These are phyloP conservation scores for Colletotrichum horii DNA, from an alignment of 2,329 filamentous ascomycete species.

Conservation along the genomic window DNA sequence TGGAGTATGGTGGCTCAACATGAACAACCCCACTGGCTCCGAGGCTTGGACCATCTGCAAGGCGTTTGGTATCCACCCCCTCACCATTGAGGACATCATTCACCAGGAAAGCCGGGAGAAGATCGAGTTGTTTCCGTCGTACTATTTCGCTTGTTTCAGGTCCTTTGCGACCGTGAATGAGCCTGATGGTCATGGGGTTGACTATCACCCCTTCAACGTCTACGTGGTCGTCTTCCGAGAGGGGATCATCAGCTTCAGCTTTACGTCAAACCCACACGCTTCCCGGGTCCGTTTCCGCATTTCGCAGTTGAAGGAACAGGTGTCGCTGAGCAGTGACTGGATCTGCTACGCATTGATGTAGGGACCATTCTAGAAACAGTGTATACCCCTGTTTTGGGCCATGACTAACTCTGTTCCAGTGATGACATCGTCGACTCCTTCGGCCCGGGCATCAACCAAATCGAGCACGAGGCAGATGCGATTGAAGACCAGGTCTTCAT, in stretches of 20 bases:
- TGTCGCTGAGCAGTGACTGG: slow-evolving; percentile 95
- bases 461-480: slow-evolving; percentile 86
- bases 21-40: slow-evolving; percentile 86
- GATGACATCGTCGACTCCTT: slow-evolving; percentile 98
- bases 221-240: slow-evolving; percentile 97
- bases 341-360: slow-evolving; percentile 98
- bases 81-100: slow-evolving; percentile 95
- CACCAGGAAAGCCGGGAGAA: slow-evolving; percentile 97
- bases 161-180: slow-evolving; percentile 85
- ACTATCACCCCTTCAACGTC: slow-evolving; percentile 92
- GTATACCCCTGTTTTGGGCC: too few species aligned
- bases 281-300: slow-evolving; percentile 91
- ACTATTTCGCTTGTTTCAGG: slow-evolving; percentile 97
- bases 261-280: slow-evolving; percentile 84
- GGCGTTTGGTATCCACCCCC: slow-evolving; percentile 91
- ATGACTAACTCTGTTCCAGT: slow-evolving; percentile 41
- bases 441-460: slow-evolving; percentile 83
- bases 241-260: slow-evolving; percentile 93
- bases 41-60: slow-evolving; percentile 89
- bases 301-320: slow-evolving; percentile 89
- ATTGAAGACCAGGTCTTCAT: slow-evolving; percentile 97
- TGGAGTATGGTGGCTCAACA: slow-evolving; percentile 97
- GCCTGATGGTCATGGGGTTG: slow-evolving; percentile 75
- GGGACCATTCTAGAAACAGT: slow-evolving; percentile 39
- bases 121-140: slow-evolving; percentile 95